These are phyloP conservation scores for Penicillium sp. DNA, from an alignment of 2,329 filamentous ascomycete genomes.

Conservation along the genomic window DNA sequence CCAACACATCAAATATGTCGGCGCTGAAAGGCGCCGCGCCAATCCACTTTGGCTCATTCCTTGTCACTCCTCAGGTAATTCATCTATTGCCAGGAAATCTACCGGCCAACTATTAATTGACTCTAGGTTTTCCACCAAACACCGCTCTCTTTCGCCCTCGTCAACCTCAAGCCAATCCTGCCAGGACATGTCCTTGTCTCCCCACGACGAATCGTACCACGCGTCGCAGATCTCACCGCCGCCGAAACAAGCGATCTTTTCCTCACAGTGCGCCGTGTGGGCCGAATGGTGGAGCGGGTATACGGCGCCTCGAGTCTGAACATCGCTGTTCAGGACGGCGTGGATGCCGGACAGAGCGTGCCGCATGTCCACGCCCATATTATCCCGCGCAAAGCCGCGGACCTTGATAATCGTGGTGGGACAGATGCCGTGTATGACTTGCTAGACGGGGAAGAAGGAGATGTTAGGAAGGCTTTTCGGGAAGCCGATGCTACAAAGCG, in stretches of 20 bases:
- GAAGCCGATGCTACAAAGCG: slow-evolving; percentile 43
- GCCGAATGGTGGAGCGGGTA: slow-evolving; percentile 67
- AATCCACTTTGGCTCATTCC: slow-evolving; percentile 71
- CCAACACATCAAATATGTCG: slow-evolving; percentile 20
- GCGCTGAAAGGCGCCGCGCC: slow-evolving; percentile 31
- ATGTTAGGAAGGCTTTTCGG: slow-evolving; percentile 70
- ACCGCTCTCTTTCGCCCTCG: slow-evolving; percentile 75
- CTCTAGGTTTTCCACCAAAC: slow-evolving; percentile 82
- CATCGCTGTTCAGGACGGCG: slow-evolving; percentile 90
- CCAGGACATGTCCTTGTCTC: slow-evolving; percentile 92
- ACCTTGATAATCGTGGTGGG: slow-evolving; percentile 57
- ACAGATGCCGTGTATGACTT: slow-evolving; percentile 76
- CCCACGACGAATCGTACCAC: slow-evolving; percentile 65
- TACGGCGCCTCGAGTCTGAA: slow-evolving; percentile 75
- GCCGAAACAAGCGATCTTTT: slow-evolving; percentile 83
- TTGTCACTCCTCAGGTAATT: slow-evolving; percentile 69
- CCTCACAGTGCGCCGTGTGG: slow-evolving; percentile 76
- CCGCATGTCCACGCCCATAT: slow-evolving; percentile 91
- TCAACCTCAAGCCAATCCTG: slow-evolving; percentile 92
- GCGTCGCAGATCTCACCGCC: slow-evolving; percentile 70
- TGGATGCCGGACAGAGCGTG: slow-evolving; percentile 88
- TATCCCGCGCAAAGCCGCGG: slow-evolving; percentile 66
- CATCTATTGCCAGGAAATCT: neutral
- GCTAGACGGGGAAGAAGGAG: slow-evolving; percentile 80
- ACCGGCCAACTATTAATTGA: neutral